Percentiles rank a stretch among this genome's conserved stretches.
These are phyloP conservation scores for Fusarium newnesense DNA, from an alignment of 2,329 filamentous ascomycete genomes.

Conservation along the genomic window DNA sequence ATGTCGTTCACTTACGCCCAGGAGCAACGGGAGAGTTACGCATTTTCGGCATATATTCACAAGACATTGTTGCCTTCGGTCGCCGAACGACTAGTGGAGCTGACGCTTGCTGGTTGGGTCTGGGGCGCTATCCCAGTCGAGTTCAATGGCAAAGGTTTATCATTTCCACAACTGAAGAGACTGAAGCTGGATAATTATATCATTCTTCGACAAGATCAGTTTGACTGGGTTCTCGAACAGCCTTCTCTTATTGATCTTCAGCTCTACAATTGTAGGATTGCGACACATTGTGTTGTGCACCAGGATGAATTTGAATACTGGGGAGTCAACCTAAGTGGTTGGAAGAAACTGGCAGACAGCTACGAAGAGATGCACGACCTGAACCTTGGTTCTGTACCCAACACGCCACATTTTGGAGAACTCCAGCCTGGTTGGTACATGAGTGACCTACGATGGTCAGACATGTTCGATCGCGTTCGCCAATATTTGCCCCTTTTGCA, in stretches of 20 bases:
- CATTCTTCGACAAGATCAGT: conserved; percentile 36
- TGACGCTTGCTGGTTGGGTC: conserved; percentile 23
- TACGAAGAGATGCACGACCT: background rate
- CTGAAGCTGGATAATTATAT: conserved; percentile 23
- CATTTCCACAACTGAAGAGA: conserved; percentile 31
- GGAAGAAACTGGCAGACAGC: background rate
- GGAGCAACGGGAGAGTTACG: conserved; percentile 4
- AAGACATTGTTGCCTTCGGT: conserved; percentile 14
- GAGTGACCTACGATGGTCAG: conserved; percentile 30
- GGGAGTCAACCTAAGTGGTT: conserved; percentile 7
- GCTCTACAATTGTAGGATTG: conserved; percentile 21
- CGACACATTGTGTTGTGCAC: background rate
- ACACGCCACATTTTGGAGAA: accelerated
- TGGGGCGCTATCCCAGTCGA: conserved; percentile 38
- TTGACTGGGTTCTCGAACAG: conserved; percentile 40
- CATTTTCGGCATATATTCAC: too few species aligned
- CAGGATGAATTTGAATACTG: background rate
- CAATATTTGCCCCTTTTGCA: background rate
- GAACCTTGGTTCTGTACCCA: background rate
- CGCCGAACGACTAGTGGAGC: conserved; percentile 27
- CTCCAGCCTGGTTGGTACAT: background rate
- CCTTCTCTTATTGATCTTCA: conserved; percentile 8
- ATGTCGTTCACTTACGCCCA: conserved; percentile 4
- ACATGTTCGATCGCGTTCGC: conserved; percentile 34
- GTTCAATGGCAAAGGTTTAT: conserved; percentile 34